phyloP scores from a whole-genome alignment of 1,284 basidiomycete species.

The Cronartium ribicola region DNA sequence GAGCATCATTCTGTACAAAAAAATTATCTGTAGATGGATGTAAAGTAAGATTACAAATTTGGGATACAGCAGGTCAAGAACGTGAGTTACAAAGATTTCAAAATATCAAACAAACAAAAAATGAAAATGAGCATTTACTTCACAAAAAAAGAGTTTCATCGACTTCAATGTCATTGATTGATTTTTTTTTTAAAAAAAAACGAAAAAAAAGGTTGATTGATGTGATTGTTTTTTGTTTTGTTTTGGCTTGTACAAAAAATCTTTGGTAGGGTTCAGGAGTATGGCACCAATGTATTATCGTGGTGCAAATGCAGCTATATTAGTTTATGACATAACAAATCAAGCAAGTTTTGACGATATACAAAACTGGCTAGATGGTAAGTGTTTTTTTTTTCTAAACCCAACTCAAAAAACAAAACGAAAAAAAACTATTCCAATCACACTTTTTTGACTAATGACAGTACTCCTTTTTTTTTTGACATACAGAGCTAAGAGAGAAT shows the following conservation, averaged over 20 bases:
- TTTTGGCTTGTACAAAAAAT: background rate
- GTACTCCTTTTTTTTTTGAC: constrained; percentile 4
- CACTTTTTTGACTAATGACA: constrained; percentile 15
- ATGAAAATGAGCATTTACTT: constrained; percentile 12
- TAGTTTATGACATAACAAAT: constrained; percentile 97
- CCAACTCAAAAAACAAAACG: constrained; percentile 8
- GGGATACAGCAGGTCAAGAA: constrained; percentile 99
- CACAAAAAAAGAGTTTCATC: background rate
- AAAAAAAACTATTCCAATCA: background rate
- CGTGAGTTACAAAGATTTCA: constrained; percentile 51
- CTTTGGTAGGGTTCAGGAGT: constrained; percentile 52
- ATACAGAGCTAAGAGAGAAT: constrained; percentile 72
- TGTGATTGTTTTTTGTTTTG: background rate
- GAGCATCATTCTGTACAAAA: constrained; percentile 90
- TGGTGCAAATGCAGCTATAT: constrained; percentile 90
- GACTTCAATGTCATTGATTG: background rate
- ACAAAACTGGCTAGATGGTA: constrained; percentile 85
- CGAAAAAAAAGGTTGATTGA: background rate
- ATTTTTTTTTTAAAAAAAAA: background rate
- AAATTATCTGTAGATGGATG: constrained; percentile 82
- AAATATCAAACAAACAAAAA: background rate
- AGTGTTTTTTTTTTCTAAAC: constrained; percentile 32
- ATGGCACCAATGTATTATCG: constrained; percentile 99
- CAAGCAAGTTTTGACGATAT: constrained; percentile 82
- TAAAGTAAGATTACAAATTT: constrained; percentile 71